Conservation (phyloP, 805 yeast genomes). For the Cyberlindnera sargentensis region DNA sequence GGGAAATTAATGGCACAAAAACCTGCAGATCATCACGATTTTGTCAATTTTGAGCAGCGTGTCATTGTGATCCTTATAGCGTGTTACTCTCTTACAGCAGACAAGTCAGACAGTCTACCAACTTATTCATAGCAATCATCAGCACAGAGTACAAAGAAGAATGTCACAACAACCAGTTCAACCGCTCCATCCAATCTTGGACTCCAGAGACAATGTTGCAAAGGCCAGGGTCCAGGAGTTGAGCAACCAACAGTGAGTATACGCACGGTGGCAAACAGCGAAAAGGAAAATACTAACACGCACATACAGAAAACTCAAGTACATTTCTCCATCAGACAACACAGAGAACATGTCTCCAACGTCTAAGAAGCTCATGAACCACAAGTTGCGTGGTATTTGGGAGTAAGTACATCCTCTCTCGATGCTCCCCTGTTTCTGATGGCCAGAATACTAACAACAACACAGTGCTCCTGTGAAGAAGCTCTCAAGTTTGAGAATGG, state of each 20-base stretch:
- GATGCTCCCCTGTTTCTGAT: neutral
- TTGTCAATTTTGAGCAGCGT: too few species aligned
- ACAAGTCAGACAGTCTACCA: too few species aligned
- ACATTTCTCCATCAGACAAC: conserved; percentile 25
- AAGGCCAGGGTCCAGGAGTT: conserved; percentile 24
- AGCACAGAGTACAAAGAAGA: neutral
- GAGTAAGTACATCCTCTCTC: conserved; percentile 13
- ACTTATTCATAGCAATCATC: too few species aligned
- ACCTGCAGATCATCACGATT: neutral
- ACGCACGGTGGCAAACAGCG: conserved; percentile 3
- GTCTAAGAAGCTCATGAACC: conserved; percentile 23
- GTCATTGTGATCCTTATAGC: too few species aligned
- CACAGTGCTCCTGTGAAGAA: conserved; percentile 22
- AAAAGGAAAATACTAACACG: conserved; percentile 3
- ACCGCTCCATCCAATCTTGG: conserved; percentile 25
- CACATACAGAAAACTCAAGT: conserved; percentile 19
- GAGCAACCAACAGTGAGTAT: conserved; percentile 23
- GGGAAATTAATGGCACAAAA: neutral
- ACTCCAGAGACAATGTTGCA: conserved; percentile 21
- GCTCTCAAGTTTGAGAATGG: conserved; percentile 21
- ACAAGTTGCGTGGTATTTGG: conserved; percentile 21
- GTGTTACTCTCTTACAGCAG: too few species aligned
- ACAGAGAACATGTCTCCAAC: conserved; percentile 25
- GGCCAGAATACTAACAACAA: conserved; percentile 3
- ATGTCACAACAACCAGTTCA: conserved; percentile 18